These are phyloP conservation scores for Henningerozyma blattae DNA, from an alignment of 805 yeast genomes.

Conservation along the genomic window DNA sequence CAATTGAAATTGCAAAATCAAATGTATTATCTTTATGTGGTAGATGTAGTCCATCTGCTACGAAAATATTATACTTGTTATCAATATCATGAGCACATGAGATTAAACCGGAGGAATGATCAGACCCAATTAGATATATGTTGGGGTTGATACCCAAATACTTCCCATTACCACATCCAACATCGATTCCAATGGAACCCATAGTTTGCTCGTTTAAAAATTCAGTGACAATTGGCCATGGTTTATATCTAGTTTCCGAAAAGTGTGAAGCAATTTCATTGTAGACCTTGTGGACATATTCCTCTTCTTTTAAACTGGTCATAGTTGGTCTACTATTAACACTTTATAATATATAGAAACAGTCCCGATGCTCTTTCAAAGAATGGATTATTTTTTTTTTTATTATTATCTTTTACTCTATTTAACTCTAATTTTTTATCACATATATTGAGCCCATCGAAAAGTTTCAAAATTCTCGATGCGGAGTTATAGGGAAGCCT, in stretches of 20 bases:
- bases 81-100: slow-evolving; percentile 43
- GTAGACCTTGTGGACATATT: slow-evolving; percentile 83
- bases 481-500: no score
- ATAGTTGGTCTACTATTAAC: slow-evolving; percentile 2
- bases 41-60: slow-evolving; percentile 68
- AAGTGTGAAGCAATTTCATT: slow-evolving; percentile 88
- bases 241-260: slow-evolving; percentile 85
- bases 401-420: neutral
- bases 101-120: slow-evolving; percentile 58
- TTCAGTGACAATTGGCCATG: slow-evolving; percentile 90
- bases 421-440: neutral
- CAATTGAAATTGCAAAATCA: slow-evolving; percentile 90
- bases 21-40: slow-evolving; percentile 38
- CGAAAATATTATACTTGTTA: slow-evolving; percentile 38
- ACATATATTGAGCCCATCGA: no score
- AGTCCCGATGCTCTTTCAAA: no score
- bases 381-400: neutral
- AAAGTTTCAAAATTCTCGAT: no score
- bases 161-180: slow-evolving; percentile 97
- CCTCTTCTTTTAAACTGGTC: slow-evolving; percentile 54
- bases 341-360: no score
- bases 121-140: slow-evolving; percentile 61
- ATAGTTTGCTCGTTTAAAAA: slow-evolving; percentile 39
- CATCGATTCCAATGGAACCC: slow-evolving; percentile 74
- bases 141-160: slow-evolving; percentile 63